Conservation (phyloP, 352 stramenopile genomes). For the Phytophthora palmivora region DNA sequence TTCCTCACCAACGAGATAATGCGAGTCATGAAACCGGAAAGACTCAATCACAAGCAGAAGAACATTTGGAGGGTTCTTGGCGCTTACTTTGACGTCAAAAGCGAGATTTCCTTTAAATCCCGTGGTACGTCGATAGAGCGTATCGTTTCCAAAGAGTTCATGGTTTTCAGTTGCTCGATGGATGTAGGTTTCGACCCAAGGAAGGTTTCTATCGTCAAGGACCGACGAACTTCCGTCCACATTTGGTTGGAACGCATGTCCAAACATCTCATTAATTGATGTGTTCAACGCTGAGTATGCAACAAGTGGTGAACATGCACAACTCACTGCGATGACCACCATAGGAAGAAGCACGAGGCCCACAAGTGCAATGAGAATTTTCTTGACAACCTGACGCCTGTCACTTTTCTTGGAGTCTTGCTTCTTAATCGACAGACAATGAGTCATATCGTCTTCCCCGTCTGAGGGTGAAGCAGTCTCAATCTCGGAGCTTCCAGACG, state of each 20-base stretch:
- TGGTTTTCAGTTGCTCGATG: constrained; percentile 47
- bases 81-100: no score
- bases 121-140: constrained; percentile 48
- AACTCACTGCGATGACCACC: constrained; percentile 18
- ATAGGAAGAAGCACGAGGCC: constrained; percentile 10
- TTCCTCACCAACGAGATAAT: constrained; percentile 54
- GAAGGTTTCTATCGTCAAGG: constrained; percentile 2
- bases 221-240: background rate
- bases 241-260: constrained; percentile 3
- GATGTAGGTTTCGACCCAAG: constrained; percentile 30
- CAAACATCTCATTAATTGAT: constrained; percentile 39
- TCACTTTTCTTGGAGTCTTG: background rate
- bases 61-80: constrained; percentile 61
- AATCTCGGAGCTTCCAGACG: background rate
- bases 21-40: constrained; percentile 63
- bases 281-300: no score
- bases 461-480: constrained; percentile 1
- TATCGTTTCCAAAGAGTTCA: constrained; percentile 41
- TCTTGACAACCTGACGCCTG: constrained; percentile 1
- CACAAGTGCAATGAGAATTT: constrained; percentile 2
- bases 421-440: constrained; percentile 1
- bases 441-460: background rate
- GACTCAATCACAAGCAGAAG: constrained; percentile 63
- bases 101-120: constrained; percentile 52
- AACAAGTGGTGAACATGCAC: constrained; percentile 23